Base-by-base conservation (phyloP, 2,329 filamentous ascomycete genomes). In the Celoporthe dispersa region DNA sequence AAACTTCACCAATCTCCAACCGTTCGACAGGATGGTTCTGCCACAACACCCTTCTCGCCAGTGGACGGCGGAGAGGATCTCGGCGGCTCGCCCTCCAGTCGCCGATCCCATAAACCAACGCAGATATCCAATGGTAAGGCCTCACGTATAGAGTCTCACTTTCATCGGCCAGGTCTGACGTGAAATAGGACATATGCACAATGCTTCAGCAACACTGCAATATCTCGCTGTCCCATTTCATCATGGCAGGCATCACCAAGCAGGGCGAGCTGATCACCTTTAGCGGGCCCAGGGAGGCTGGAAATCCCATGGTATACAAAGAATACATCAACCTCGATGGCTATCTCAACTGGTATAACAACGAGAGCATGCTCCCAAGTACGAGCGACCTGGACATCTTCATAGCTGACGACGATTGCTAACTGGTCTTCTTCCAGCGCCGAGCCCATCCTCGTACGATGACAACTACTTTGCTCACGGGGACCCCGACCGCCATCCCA, bases 131-230 rank as follows among this genome's bases (percentile, higher is more conserved):
- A 71, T 71, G 70, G 70, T 71, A 68, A 39, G 28, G 16, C 3
- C n/a, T 4, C 14, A 16, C 60, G 11, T 62, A 41, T 41, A 31
- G 35, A 11, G 33, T 44, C 35, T 19, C 14, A n/a, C 44, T 44
- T 31, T 8, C 16, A n/a, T 48, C 44, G n/a, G 28, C 31, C n/a
- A 39, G 31, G 9, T 37, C 61, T 71, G 44, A 71, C 60, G 12
- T 28, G 33, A 12, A 25, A 33, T 70, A 87, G 84, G 79, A 84
- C 74, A 86, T 89, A 44, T 83, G 83, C 44, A 81, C 83, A 71
- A 86, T 84, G 35, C 78, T 89, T 14, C 80, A 84, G 22, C 83
- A 86, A 64, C 80, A 85, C 55, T 88, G 86, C 73, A 81, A 82
- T 51, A 86, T 89, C 61, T 81, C 84, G 1, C 83, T 82, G 14